Evolutionary conservation across 1,284 basidiomycete genomes (phyloP), one percentile per base, ranked within the genome.

Genomic region (Ceratobasidium theobromae): DNA sequence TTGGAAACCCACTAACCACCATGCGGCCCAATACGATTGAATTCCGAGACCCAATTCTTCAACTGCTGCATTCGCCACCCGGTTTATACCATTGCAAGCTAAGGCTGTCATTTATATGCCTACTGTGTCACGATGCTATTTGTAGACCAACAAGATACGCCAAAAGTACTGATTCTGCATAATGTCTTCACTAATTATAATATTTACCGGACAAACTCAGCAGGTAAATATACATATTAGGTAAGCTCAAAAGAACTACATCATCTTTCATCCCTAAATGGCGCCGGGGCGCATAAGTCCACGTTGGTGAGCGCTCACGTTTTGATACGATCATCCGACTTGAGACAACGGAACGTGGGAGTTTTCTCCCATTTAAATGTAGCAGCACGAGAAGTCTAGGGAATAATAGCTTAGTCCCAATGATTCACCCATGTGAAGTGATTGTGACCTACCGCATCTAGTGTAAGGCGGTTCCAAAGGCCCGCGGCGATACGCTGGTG

Each of bases 401-500:
- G 65, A 23, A 23, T 48, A 21, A 45, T 21, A 43, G 18, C 30
- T 1, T 51, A 68, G 35, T 14, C 5, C 1, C 16, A n/a, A 38
- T 43, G 21, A 66, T 70, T 49, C 67, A 53, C 27, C 40, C 28
- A 33, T 52, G 32, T 0, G 18, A 21, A 33, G n/a, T 9, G 12
- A 11, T n/a, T 48, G 46, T 18, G 21, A 71, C 74, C 25, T 52
- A 75, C 74, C 55, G 72, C 48, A 46, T 54, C 48, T 49, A 74
- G 54, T 1, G 73, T 72, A 32, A 78, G 67, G 30, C 76, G 66
- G 67, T 77, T 77, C 77, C 77, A 78, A 33, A 78, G 57, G 0
- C 76, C 76, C 0, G 75, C 74, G 3, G 76, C 76, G 14, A 78
- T 72, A 0, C 76, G 68, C 53, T 73, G 70, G 66, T 78, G 77